These are phyloP conservation scores for Hibiscus tridactylites DNA, from an alignment of 345 rosid genomes.

Conservation along the genomic window DNA sequence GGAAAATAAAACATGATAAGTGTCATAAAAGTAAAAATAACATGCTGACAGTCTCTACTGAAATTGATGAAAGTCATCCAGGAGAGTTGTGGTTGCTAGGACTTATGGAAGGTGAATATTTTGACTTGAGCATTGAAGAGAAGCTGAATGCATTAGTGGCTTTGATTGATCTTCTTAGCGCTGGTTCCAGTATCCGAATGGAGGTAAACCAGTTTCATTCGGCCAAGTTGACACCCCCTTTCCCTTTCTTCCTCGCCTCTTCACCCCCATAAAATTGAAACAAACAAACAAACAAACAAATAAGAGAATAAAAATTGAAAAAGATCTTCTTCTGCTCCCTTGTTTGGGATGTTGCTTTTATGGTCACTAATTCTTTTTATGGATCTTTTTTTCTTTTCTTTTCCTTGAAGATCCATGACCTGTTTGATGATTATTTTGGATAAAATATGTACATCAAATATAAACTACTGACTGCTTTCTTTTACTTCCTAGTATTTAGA, in stretches of 20 bases:
- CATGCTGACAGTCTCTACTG: conserved; percentile 35
- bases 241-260: background rate
- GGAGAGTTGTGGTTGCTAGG: conserved; percentile 95
- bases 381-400: background rate
- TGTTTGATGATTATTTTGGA: background rate
- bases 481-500: background rate
- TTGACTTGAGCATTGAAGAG: conserved; percentile 76
- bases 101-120: conserved; percentile 92
- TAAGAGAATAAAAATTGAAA: background rate
- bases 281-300: background rate
- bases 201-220: conserved; percentile 47
- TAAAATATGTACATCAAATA: background rate
- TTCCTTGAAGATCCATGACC: background rate
- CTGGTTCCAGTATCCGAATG: conserved; percentile 65
- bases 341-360: background rate
- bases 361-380: background rate
- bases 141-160: conserved; percentile 78
- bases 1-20: conserved; percentile 27
- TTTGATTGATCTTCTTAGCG: conserved; percentile 67
- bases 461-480: background rate
- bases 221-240: background rate
- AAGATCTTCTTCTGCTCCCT: background rate
- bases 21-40: conserved; percentile 33
- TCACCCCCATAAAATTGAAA: background rate
- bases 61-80: conserved; percentile 92